These are phyloP conservation scores for Cicer chorassanicum DNA, from an alignment of 306 rosid species.

Conservation along the genomic window DNA sequence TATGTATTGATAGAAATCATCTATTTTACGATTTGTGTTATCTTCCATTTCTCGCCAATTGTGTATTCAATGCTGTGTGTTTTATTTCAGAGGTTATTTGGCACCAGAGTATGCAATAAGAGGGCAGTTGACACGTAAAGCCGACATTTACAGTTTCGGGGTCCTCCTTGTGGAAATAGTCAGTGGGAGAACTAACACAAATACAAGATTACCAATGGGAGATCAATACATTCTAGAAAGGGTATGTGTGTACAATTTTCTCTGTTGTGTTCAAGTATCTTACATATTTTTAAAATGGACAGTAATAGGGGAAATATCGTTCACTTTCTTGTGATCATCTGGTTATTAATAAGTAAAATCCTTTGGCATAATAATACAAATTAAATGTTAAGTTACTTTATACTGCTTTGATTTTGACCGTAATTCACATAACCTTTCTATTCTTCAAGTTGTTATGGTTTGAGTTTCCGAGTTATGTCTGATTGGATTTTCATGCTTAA, in stretches of 20 bases:
- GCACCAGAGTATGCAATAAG: constrained; percentile 95
- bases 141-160: constrained; percentile 92
- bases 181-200: constrained; percentile 84
- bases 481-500: background rate
- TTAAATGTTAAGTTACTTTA: background rate
- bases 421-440: background rate
- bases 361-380: background rate
- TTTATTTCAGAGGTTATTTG: constrained; percentile 79
- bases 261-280: constrained; percentile 11
- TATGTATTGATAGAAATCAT: background rate
- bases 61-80: constrained; percentile 28
- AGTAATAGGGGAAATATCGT: constrained; percentile 3
- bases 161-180: constrained; percentile 89
- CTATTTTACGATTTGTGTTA: background rate
- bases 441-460: background rate
- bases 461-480: background rate
- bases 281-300: constrained; percentile 1
- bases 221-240: constrained; percentile 82
- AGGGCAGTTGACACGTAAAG: constrained; percentile 88
- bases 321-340: constrained; percentile 16
- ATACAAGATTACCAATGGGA: constrained; percentile 62
- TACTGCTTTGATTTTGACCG: background rate
- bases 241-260: constrained; percentile 53
- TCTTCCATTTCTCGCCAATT: constrained; percentile 16
- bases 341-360: constrained; percentile 8